A percentile compares a stretch with the other conserved stretches of the same genome.
These are phyloP conservation scores for Penicillium cataractarum DNA, from an alignment of 495 filamentous ascomycete genomes.

Conservation along the genomic window DNA sequence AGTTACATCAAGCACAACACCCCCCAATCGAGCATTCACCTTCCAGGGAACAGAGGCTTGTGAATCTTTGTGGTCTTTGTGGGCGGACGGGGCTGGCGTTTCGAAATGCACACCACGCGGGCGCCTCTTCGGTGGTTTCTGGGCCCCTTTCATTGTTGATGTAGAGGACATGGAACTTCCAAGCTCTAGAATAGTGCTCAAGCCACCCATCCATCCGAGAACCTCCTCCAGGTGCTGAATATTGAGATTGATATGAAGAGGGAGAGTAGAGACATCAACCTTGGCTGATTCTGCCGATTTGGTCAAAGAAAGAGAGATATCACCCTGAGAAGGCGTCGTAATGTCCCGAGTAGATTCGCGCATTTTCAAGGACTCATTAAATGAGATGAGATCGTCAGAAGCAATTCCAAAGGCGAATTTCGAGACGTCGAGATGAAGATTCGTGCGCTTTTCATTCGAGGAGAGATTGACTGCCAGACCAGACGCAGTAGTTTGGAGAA, in stretches of 20 bases:
- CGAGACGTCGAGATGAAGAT: slow-evolving; percentile 48
- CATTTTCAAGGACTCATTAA: slow-evolving; percentile 67
- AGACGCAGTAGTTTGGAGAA: slow-evolving; percentile 36
- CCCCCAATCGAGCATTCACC: slow-evolving; percentile 74
- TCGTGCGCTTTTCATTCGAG: slow-evolving; percentile 22
- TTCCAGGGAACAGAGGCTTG: slow-evolving; percentile 58
- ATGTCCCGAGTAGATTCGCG: slow-evolving; percentile 70
- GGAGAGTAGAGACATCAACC: slow-evolving; percentile 78
- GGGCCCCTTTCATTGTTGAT: slow-evolving; percentile 53
- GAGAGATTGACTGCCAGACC: slow-evolving; percentile 35
- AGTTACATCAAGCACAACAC: slow-evolving; percentile 69
- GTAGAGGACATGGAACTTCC: slow-evolving; percentile 81
- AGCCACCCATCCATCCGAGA: slow-evolving; percentile 84
- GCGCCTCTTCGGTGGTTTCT: slow-evolving; percentile 35
- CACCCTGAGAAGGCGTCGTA: slow-evolving; percentile 58
- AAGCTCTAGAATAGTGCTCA: slow-evolving; percentile 89
- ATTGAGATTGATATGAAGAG: slow-evolving; percentile 76
- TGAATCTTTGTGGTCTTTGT: slow-evolving; percentile 18
- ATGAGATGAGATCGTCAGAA: slow-evolving; percentile 74
- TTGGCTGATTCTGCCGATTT: slow-evolving; percentile 56
- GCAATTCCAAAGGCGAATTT: slow-evolving; percentile 76
- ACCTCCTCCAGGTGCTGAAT: slow-evolving; percentile 83
- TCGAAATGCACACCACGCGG: slow-evolving; percentile 77
- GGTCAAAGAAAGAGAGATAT: slow-evolving; percentile 64
- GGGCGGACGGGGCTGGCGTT: slow-evolving; percentile 25